phyloP scores from a whole-genome alignment of 2,329 filamentous ascomycete species.

The Colletotrichum brevisporum region DNA sequence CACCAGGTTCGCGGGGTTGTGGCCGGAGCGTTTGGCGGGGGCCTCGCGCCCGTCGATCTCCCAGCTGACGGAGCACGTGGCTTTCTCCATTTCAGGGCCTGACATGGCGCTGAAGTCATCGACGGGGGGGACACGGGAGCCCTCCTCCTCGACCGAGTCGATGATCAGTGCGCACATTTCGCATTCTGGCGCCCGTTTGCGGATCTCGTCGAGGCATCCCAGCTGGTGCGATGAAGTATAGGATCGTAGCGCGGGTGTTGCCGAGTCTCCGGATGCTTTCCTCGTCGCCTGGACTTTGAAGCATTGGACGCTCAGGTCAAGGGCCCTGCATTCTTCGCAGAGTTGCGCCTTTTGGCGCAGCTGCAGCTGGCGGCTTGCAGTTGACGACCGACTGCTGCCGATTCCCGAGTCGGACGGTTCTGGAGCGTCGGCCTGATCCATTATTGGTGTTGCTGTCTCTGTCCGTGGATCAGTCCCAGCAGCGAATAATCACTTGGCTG shows the following conservation, averaged over 20 bases:
- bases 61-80: conserved; percentile 24
- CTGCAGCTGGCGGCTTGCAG: neutral
- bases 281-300: conserved; percentile 18
- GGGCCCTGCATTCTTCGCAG: conserved; percentile 2
- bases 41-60: conserved; percentile 27
- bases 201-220: conserved; percentile 14
- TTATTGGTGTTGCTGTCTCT: neutral
- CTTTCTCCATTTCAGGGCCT: neutral
- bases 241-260: neutral
- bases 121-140: neutral
- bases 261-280: neutral
- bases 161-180: conserved; percentile 22
- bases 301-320: conserved; percentile 14
- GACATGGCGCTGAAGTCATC: neutral
- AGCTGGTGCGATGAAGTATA: conserved; percentile 3
- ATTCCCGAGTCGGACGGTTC: neutral
- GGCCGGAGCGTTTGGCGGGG: neutral
- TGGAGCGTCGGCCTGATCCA: neutral
- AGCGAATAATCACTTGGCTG: too few species aligned
- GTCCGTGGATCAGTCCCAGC: neutral
- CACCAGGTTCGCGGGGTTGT: conserved; percentile 14
- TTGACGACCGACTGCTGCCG: neutral
- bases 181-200: neutral
- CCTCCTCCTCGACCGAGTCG: conserved; percentile 18
- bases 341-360: conserved; percentile 1